phyloP scores from a whole-genome alignment of 768 basidiomycete species.

The Trametes villosa region DNA sequence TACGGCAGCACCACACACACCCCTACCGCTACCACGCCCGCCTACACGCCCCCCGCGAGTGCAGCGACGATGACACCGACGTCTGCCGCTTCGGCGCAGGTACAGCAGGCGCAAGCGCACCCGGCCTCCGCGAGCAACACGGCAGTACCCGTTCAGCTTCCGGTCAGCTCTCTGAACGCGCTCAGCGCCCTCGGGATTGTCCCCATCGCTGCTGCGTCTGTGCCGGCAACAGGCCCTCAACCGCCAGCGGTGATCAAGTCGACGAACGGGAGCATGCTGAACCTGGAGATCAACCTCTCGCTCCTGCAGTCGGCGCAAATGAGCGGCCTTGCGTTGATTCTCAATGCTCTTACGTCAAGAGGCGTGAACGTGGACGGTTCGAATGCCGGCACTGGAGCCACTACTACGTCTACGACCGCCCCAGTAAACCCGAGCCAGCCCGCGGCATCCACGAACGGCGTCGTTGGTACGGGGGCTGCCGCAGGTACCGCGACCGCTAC shows the following conservation, averaged over 20 bases:
- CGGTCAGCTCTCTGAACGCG: conserved; percentile 58
- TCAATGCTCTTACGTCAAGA: conserved; percentile 72
- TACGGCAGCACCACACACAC: conserved; percentile 9
- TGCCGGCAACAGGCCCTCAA: conserved; percentile 56
- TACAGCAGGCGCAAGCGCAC: conserved; percentile 15
- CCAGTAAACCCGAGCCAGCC: neutral
- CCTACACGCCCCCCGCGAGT: conserved; percentile 2
- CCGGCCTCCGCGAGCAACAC: conserved; percentile 15
- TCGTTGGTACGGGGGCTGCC: neutral
- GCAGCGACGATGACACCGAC: conserved; percentile 9
- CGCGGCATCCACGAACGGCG: conserved; percentile 1
- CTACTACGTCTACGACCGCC: neutral
- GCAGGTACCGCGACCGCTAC: neutral
- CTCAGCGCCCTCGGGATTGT: conserved; percentile 75
- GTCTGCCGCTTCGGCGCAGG: conserved; percentile 15
- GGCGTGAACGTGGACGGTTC: conserved; percentile 29
- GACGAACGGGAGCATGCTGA: conserved; percentile 67
- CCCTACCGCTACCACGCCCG: conserved; percentile 4
- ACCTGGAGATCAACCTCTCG: conserved; percentile 79
- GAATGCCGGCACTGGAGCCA: neutral
- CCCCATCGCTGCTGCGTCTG: conserved; percentile 62
- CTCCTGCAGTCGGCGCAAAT: conserved; percentile 75
- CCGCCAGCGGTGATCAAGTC: conserved; percentile 74
- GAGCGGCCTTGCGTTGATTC: conserved; percentile 70
- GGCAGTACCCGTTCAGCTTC: conserved; percentile 69